Base-by-base conservation (phyloP, 2,329 filamentous ascomycete genomes). In the Triangularia verruculosa region DNA sequence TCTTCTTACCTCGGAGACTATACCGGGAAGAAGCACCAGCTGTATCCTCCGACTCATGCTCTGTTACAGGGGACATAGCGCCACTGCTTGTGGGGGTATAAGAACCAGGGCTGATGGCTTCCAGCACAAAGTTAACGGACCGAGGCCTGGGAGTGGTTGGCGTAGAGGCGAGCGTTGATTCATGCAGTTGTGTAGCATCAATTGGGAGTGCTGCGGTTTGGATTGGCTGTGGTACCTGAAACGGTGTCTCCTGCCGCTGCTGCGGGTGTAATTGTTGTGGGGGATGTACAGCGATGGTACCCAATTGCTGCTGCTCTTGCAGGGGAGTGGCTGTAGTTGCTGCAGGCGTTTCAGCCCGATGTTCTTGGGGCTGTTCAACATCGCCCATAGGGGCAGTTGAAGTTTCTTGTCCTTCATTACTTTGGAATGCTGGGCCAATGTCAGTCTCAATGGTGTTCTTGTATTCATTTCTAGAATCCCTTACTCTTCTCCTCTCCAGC, bases 1-100 rank as follows among this genome's bases (percentile, higher is more conserved):
- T 68, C 47, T 55, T 52, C 51, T 64, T 68, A 55, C 64, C 63
- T 32, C 63, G 62, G 20, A 68, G 66, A 51, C 64, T 68, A 56
- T 68, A 66, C 1, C 54, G 66, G 3, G 66, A 68, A 2, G 61
- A 58, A 20, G 54, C 60, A 15, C 20, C 12, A 17, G 59, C 56
- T 39, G 32, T 8, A 20, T 58, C 30, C n/a, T 22, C 30, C 22
- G 56, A 39, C n/a, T 39, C 34, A 13, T 39, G 34, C 13, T 47
- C 39, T 17, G 39, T 47, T 11, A 47, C 39, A 47, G 39, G 39
- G 9, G 39, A 47, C 39, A 47, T 47, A 17, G 39, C 39, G n/a
- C 39, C 39, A 20, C 39, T 47, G 39, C 39, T 47, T 3, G 39
- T 47, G 39, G 39, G 39, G n/a, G 39, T 47, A 11, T 47, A 47